Evolutionary conservation across 805 yeast genomes (phyloP), one percentile per base, ranked within the genome.

Genomic region (Candida sonorensis): DNA sequence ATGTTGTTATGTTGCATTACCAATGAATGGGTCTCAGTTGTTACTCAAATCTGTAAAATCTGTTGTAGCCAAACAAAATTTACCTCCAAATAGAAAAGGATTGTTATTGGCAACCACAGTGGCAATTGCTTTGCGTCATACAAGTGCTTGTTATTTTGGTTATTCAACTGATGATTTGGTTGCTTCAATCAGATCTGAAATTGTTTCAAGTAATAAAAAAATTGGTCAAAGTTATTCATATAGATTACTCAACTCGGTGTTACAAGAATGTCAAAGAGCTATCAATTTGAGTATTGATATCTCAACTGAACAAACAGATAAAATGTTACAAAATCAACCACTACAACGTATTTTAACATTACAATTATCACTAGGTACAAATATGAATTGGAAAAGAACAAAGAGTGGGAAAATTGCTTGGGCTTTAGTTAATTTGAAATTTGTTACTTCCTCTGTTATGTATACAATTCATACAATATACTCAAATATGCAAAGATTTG

Each of bases 301-400:
- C 29, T 69, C 77, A 7, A 73, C 75, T 33, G 95, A 84, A 34
- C 81, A 78, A 30, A 76, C 81, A 3, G 95, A 85, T 47, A 77
- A 79, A 47, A 62, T 84, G 38, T 58, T 85, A 24, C 78, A 79
- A 13, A 78, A 77, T 45, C 90, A 90, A 10, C 86, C 92, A 2
- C 62, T 83, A 32, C 95, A 84, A 48, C 69, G 81, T 33, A 58
- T 86, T 29, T 57, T 85, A 22, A 72, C 85, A 11, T 59, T 85
- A 32, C 94, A 85, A 48, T 62, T 81, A 35, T 62, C 77, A 0
- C 50, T 85, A 24, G 90, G 92, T 1, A 69, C 66, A 14, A 41
- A 57, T 16, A 46, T 48, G 28, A 56, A 57, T 29, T 66, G 54
- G 70, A 53, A 34, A 35, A 57, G 51, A 49, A 60, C 47, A 42